Conservation (phyloP, 805 yeast species). For the Candida ulmi region DNA sequence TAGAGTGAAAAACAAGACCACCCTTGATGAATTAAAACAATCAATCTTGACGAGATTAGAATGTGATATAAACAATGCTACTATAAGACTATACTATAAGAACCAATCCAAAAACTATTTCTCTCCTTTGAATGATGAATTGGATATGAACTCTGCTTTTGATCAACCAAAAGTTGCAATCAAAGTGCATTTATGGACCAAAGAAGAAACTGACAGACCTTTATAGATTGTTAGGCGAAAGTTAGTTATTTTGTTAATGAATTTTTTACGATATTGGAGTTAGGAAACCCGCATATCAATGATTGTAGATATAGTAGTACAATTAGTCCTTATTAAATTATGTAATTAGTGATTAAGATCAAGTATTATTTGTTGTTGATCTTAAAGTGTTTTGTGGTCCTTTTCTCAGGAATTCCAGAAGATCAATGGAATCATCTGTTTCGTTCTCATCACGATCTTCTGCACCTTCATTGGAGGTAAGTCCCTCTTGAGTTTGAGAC, state of each 20-base stretch:
- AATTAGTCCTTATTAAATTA: no score
- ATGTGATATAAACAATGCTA: constrained; percentile 8
- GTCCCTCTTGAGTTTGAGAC: no score
- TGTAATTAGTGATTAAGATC: no score
- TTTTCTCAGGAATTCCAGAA: constrained; percentile 1
- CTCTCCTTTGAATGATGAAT: constrained; percentile 16
- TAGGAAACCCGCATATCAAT: no score
- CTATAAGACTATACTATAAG: constrained; percentile 16
- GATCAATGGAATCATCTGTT: not conserved
- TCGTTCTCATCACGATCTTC: not conserved
- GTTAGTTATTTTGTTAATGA: no score
- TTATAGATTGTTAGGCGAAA: not conserved
- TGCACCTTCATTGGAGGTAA: not conserved
- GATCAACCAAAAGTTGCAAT: constrained; percentile 9
- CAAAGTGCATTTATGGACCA: constrained; percentile 7
- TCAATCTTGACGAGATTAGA: constrained; percentile 21
- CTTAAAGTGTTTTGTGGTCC: not conserved
- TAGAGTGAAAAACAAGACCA: constrained; percentile 5
- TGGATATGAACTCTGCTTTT: constrained; percentile 14
- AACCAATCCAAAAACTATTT: constrained; percentile 10
- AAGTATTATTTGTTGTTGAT: no score
- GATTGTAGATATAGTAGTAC: no score
- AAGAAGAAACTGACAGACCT: not conserved
- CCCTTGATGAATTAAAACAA: constrained; percentile 8
- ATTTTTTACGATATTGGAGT: no score